Evolutionary conservation across 2,329 filamentous ascomycete genomes (phyloP).

Genomic region (Penicillium sp.): DNA sequence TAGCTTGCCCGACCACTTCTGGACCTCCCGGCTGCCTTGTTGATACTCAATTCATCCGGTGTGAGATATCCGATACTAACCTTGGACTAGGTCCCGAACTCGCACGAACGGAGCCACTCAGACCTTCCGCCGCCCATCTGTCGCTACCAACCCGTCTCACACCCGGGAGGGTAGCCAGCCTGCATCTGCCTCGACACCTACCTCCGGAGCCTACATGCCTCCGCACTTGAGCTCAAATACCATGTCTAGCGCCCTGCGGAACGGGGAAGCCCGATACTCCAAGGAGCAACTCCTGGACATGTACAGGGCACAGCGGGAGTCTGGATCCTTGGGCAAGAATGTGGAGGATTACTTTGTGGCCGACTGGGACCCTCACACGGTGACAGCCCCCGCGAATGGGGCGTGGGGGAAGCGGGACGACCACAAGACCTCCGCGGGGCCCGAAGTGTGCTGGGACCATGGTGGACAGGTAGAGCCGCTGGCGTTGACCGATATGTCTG

Average conservation of each 20-base stretch:
- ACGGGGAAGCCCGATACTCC: constrained; percentile 65
- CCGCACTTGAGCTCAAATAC: constrained; percentile 57
- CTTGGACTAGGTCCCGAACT: constrained; percentile 53
- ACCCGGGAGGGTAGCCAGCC: constrained; percentile 43
- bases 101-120: constrained; percentile 65
- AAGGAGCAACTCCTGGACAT: constrained; percentile 77
- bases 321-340: constrained; percentile 56
- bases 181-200: constrained; percentile 41
- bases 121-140: constrained; percentile 64
- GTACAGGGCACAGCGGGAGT: constrained; percentile 59
- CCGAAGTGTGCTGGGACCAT: constrained; percentile 89
- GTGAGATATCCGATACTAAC: constrained; percentile 19
- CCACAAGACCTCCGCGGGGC: constrained; percentile 71
- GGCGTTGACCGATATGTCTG: constrained; percentile 68
- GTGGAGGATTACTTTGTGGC: constrained; percentile 68
- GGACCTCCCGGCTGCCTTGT: neutral
- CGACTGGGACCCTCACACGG: constrained; percentile 74
- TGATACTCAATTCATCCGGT: constrained; percentile 7
- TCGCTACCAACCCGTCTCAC: constrained; percentile 55
- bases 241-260: constrained; percentile 48
- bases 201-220: constrained; percentile 56
- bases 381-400: constrained; percentile 61
- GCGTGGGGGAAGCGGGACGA: constrained; percentile 79
- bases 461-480: constrained; percentile 69
- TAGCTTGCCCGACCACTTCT: neutral